phyloP scores from a whole-genome alignment of 768 basidiomycete species.

The Omphalotus guepiniiformis region DNA sequence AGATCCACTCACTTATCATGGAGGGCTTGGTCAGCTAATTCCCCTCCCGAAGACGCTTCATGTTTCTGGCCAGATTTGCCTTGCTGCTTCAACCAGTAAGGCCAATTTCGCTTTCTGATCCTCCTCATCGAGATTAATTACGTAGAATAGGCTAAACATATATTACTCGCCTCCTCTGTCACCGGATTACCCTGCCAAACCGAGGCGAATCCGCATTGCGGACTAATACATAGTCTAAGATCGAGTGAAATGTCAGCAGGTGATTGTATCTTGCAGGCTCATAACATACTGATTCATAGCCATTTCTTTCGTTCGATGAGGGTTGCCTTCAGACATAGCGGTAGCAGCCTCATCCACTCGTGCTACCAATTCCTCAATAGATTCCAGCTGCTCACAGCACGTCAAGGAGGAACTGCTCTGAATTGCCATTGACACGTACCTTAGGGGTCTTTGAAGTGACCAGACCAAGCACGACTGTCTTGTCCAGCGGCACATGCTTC shows the following conservation, averaged over 20 bases:
- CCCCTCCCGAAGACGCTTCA: too few relatives aligned
- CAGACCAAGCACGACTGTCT: slow-evolving; percentile 44
- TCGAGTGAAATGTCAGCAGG: too few relatives aligned
- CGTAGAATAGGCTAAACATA: not conserved
- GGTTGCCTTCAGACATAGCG: slow-evolving; percentile 38
- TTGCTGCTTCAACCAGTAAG: slow-evolving; percentile 40
- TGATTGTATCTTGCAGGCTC: too few relatives aligned
- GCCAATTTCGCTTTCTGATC: slow-evolving; percentile 47
- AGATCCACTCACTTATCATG: too few relatives aligned
- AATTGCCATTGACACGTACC: slow-evolving; percentile 21
- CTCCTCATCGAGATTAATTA: slow-evolving; percentile 20
- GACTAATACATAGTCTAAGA: slow-evolving; percentile 47
- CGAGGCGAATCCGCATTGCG: slow-evolving; percentile 63
- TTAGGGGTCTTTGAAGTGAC: slow-evolving; percentile 45
- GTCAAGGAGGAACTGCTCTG: too few relatives aligned
- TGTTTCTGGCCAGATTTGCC: slow-evolving; percentile 43
- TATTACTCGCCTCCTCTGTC: slow-evolving; percentile 41
- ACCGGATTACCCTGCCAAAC: slow-evolving; percentile 56
- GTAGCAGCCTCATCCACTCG: slow-evolving; percentile 53
- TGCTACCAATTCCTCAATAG: slow-evolving; percentile 41
- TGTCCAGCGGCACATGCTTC: slow-evolving; percentile 43
- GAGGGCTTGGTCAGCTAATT: too few relatives aligned
- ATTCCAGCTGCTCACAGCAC: slow-evolving; percentile 56
- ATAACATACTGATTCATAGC: slow-evolving; percentile 49
- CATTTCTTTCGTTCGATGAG: slow-evolving; percentile 39